Conservation (phyloP, 1,284 basidiomycete species). For the Coriolopsis trogii region DNA sequence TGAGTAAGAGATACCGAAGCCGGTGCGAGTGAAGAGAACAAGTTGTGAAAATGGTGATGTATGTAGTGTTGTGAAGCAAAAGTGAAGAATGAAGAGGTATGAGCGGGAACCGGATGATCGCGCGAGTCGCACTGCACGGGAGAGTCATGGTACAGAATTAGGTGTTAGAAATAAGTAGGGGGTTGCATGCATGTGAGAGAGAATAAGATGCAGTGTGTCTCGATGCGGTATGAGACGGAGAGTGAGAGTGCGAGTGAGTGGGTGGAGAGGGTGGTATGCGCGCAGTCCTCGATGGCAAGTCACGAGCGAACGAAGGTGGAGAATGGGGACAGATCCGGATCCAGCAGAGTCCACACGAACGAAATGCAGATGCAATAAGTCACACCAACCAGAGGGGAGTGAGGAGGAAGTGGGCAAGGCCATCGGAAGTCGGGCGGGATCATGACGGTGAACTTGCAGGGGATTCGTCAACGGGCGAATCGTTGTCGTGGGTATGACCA, state of each 20-base stretch:
- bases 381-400: neutral
- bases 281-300: conserved; percentile 15
- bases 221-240: neutral
- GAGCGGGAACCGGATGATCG: no score
- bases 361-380: conserved; percentile 3
- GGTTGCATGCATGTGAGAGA: conserved; percentile 7
- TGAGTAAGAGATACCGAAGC: no score
- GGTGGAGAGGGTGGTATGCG: neutral
- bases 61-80: no score
- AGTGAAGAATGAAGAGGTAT: no score
- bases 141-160: conserved; percentile 13
- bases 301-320: conserved; percentile 7
- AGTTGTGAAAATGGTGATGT: no score
- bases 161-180: conserved; percentile 18
- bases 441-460: no score
- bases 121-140: no score
- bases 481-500: neutral
- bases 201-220: neutral
- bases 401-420: neutral
- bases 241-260: neutral
- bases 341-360: conserved; percentile 12
- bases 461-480: neutral
- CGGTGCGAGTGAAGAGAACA: no score
- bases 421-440: conserved; percentile 4
- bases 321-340: conserved; percentile 1